phyloP scores from a whole-genome alignment of 1,284 basidiomycete species.

The Irpex sp. region DNA sequence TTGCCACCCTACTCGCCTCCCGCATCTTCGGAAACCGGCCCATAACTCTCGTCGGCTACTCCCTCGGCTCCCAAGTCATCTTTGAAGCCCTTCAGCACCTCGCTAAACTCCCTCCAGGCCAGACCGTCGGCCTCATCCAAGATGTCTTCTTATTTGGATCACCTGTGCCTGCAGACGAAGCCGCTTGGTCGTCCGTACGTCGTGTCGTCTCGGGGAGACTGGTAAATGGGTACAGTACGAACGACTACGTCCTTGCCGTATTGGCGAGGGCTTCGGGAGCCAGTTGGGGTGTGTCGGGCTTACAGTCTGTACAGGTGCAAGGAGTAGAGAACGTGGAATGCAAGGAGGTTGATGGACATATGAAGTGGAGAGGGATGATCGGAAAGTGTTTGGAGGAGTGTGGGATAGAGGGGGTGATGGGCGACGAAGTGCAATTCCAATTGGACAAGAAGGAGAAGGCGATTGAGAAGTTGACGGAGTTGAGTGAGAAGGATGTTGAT shows the following conservation, averaged over 20 bases:
- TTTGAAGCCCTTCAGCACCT: conserved; percentile 44
- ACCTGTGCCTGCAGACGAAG: conserved; percentile 54
- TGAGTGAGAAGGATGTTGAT: conserved; percentile 20
- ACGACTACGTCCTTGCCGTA: conserved; percentile 76
- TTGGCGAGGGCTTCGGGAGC: conserved; percentile 63
- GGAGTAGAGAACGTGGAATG: conserved; percentile 71
- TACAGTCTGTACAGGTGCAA: conserved; percentile 58
- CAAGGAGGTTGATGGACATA: conserved; percentile 49
- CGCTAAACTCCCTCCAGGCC: conserved; percentile 35
- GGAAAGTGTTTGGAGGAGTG: conserved; percentile 41
- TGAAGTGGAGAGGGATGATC: conserved; percentile 51
- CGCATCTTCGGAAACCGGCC: conserved; percentile 56
- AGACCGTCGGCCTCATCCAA: conserved; percentile 58
- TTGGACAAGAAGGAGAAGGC: conserved; percentile 20
- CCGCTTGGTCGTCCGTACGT: conserved; percentile 61
- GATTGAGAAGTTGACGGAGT: conserved; percentile 21
- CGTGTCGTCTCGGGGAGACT: conserved; percentile 66
- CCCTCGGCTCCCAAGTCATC: conserved; percentile 52
- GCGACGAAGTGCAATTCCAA: conserved; percentile 35
- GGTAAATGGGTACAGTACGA: conserved; percentile 68
- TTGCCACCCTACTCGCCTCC: conserved; percentile 48
- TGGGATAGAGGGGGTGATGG: conserved; percentile 37
- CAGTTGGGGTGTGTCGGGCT: conserved; percentile 68
- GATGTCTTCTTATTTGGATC: conserved; percentile 76
- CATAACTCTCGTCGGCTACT: conserved; percentile 53